Percentiles rank a stretch among this genome's conserved stretches.
These are phyloP conservation scores for Brassica incana DNA, from an alignment of 345 rosid genomes.

Conservation along the genomic window DNA sequence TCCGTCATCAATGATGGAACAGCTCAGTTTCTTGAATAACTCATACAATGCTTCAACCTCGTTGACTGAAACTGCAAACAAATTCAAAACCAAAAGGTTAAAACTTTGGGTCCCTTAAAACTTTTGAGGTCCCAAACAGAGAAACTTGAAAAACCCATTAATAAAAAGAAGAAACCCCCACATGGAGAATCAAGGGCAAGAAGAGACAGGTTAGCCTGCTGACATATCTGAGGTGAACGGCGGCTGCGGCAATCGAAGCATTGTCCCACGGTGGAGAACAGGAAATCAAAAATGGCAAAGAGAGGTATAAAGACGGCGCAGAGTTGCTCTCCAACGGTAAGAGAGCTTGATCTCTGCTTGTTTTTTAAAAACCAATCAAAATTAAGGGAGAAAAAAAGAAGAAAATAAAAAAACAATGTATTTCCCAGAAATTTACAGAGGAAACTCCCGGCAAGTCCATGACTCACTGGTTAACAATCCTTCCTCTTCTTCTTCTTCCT, in stretches of 20 bases:
- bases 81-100: not conserved
- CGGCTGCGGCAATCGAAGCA: conserved; percentile 47
- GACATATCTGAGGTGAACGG: conserved; percentile 5
- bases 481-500: not conserved
- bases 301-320: conserved; percentile 65
- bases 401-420: not conserved
- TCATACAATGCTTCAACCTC: conserved; percentile 76
- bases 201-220: conserved; percentile 43
- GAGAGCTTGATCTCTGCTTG: conserved; percentile 54
- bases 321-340: conserved; percentile 62
- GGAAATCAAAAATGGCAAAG: conserved; percentile 50
- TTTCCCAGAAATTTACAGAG: conserved; percentile 13
- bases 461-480: not conserved
- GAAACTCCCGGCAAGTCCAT: conserved; percentile 34
- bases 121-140: not conserved
- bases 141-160: not conserved
- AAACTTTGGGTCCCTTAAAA: not conserved
- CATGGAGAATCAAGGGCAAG: conserved; percentile 67
- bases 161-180: conserved; percentile 20
- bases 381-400: not conserved
- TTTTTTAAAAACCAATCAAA: not conserved
- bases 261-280: conserved; percentile 40
- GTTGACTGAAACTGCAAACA: conserved; percentile 57
- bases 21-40: conserved; percentile 67
- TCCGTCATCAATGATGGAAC: conserved; percentile 46